Evolutionary conservation across 495 filamentous ascomycete species (phyloP).

Genomic region (Lasiosphaeris hirsuta): DNA sequence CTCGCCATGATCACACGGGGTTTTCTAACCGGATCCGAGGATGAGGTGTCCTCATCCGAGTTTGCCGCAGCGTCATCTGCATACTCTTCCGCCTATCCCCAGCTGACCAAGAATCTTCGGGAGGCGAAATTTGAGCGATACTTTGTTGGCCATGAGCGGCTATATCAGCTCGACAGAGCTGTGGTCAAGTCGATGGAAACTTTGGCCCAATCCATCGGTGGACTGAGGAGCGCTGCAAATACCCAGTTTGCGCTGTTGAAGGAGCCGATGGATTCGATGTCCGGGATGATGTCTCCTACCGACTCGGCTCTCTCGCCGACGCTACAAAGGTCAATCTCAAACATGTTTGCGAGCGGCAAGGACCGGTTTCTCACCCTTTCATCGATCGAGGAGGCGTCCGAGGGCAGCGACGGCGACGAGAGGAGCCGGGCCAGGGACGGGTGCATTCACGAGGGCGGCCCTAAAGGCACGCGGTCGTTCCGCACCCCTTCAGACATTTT

Average conservation of each 20-base stretch:
- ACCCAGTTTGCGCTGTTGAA: slow-evolving; percentile 82
- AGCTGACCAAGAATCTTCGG: slow-evolving; percentile 73
- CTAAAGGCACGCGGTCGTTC: slow-evolving; percentile 29
- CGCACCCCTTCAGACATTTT: slow-evolving; percentile 75
- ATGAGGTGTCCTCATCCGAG: slow-evolving; percentile 61
- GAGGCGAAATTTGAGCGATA: slow-evolving; percentile 93
- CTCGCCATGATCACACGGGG: slow-evolving; percentile 76
- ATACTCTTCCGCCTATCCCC: slow-evolving; percentile 66
- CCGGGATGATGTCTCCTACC: slow-evolving; percentile 30
- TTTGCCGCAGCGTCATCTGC: slow-evolving; percentile 64
- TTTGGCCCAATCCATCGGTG: slow-evolving; percentile 86
- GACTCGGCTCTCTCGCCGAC: slow-evolving; percentile 31
- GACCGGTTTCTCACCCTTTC: slow-evolving; percentile 43
- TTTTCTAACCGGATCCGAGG: slow-evolving; percentile 81
- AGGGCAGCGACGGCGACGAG: slow-evolving; percentile 54
- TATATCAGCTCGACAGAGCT: slow-evolving; percentile 75
- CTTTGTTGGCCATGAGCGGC: slow-evolving; percentile 72
- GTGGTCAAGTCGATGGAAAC: slow-evolving; percentile 83
- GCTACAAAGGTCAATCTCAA: slow-evolving; percentile 31
- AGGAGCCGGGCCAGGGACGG: slow-evolving; percentile 16
- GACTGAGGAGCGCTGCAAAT: slow-evolving; percentile 80
- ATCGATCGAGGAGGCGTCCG: slow-evolving; percentile 64
- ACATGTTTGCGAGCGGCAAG: slow-evolving; percentile 27
- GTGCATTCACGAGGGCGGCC: slow-evolving; percentile 6
- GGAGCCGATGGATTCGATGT: slow-evolving; percentile 43